A percentile compares a stretch with the other conserved stretches of the same genome.
Evolutionary conservation across 176 grass and related monocot species (phyloP).

Genomic region (Oryza nivara): DNA sequence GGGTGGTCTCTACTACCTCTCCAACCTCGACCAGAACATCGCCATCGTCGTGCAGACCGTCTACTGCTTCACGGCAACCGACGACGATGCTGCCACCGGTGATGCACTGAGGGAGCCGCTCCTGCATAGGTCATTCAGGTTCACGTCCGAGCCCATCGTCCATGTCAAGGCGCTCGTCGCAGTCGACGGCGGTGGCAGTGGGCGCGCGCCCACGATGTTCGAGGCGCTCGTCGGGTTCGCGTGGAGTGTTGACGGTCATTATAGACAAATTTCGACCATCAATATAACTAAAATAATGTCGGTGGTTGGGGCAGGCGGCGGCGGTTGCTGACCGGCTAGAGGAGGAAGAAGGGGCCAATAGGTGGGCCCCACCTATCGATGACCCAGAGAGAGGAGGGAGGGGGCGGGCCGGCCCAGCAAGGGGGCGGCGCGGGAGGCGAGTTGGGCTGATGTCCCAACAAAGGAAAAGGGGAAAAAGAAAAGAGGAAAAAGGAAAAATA

Average conservation of each 20-base stretch:
- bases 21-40: slow-evolving; percentile 85
- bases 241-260: slow-evolving; percentile 33
- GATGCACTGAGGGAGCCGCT: slow-evolving; percentile 49
- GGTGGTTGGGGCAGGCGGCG: too few relatives aligned
- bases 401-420: too few relatives aligned
- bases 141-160: slow-evolving; percentile 51
- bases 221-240: slow-evolving; percentile 65
- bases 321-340: too few relatives aligned
- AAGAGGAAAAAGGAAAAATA: too few relatives aligned
- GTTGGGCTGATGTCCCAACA: too few relatives aligned
- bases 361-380: too few relatives aligned
- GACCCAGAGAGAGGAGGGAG: too few relatives aligned
- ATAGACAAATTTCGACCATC: too few relatives aligned
- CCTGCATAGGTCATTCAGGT: slow-evolving; percentile 64
- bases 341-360: too few relatives aligned
- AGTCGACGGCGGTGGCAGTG: slow-evolving; percentile 4
- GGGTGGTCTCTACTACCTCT: slow-evolving; percentile 57
- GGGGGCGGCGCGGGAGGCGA: too few relatives aligned
- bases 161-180: slow-evolving; percentile 46
- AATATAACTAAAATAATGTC: too few relatives aligned
- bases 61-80: slow-evolving; percentile 62
- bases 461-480: too few relatives aligned
- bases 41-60: slow-evolving; percentile 74
- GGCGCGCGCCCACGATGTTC: slow-evolving; percentile 56
- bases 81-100: slow-evolving; percentile 2